Base-by-base conservation (phyloP, 2,329 filamentous ascomycete species). In the Venturia pyrina region DNA sequence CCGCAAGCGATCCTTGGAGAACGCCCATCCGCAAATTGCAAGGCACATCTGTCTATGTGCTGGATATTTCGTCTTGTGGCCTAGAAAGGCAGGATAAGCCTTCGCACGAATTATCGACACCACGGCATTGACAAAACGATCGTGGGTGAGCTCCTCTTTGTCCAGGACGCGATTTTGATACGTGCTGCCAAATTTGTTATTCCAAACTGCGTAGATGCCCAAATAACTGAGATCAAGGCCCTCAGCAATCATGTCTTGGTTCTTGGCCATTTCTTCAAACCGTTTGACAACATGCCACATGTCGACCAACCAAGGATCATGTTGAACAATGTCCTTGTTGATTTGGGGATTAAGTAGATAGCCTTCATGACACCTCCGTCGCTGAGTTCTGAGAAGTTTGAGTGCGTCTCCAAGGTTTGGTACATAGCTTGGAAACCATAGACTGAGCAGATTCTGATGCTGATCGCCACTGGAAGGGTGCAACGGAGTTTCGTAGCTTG, bases 251-350 rank as follows among this genome's bases (percentile, higher is more conserved):
- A 95, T 89, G n/a, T 87, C 88, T 60, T 86, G 84, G 68, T 87
- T 82, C 44, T 82, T 79, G 2, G 87, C 85, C 40, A 86, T 85
- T 34, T 83, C 80, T 69, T 90, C 86, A 69, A 81, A 77, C n/a
- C 89, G 85, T 67, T 84, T 81, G 61, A 93, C 81, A 81, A 89
- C 90, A 60, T 86, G 84, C 91, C 91, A 96, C n/a, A 90, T 78
- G 66, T 89, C 88, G 66, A 86, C 83, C n/a, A 93, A 79, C 85
- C 89, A 90, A 40, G 84, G 85, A 71, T 93, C 87, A 67, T 91
- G 89, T 6, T 82, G 79, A 1, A 89, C 82, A n/a, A 93, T 83
- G 6, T 81, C 77, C 68, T 83, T 83, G 71, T 95, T 95, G 61
- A 79, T 82, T 19, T 77, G 76, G 67, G 85, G 86, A 70, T 92